These are phyloP conservation scores for Lathyrus sativus DNA, from an alignment of 306 rosid genomes.

Conservation along the genomic window DNA sequence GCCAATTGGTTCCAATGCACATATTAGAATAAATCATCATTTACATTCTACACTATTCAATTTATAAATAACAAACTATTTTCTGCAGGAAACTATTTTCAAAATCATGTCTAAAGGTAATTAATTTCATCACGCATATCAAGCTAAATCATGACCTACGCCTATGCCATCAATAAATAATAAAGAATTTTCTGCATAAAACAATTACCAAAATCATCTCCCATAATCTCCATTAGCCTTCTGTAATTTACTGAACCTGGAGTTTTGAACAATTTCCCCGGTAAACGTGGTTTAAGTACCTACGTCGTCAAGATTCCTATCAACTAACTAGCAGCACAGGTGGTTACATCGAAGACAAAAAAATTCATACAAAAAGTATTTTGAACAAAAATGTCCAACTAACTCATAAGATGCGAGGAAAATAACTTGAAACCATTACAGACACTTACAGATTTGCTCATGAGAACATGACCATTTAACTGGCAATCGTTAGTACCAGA, in stretches of 20 bases:
- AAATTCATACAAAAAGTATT: neutral
- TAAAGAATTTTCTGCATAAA: too few relatives aligned
- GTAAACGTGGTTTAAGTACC: too few relatives aligned
- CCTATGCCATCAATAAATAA: too few relatives aligned
- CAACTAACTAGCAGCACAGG: too few relatives aligned
- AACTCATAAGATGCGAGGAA: neutral
- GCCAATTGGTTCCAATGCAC: slow-evolving; percentile 26
- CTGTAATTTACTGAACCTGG: too few relatives aligned
- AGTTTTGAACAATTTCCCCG: too few relatives aligned
- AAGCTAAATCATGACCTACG: too few relatives aligned
- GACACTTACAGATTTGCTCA: slow-evolving; percentile 48
- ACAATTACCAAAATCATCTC: too few relatives aligned
- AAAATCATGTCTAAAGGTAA: slow-evolving; percentile 39
- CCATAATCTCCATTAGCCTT: too few relatives aligned
- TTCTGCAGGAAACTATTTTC: slow-evolving; percentile 37
- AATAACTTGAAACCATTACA: neutral
- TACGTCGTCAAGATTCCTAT: too few relatives aligned
- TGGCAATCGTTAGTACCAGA: too few relatives aligned
- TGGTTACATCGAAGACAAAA: neutral
- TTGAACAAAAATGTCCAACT: neutral
- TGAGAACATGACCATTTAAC: slow-evolving; percentile 23
- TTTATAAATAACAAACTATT: neutral
- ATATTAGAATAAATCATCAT: slow-evolving; percentile 1
- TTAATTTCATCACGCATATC: too few relatives aligned
- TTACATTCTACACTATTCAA: neutral